Base-by-base conservation (phyloP, 148 eudicot genomes). In the Rhododendron ferrugineum region DNA sequence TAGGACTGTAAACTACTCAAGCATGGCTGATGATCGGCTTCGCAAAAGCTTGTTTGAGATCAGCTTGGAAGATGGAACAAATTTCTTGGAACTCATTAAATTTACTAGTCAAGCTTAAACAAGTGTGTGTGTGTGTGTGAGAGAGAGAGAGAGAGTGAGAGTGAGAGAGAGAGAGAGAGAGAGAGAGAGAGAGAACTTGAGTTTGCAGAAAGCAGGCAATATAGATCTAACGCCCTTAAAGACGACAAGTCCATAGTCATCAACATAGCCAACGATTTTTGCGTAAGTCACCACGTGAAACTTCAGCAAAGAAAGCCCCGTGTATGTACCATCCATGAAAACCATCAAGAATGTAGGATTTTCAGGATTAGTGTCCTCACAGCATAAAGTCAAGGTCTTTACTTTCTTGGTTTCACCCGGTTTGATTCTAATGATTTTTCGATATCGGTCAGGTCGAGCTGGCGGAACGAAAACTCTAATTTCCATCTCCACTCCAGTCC, bases 221-320 rank as follows among this genome's bases (percentile, higher is more conserved):
- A 32, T 32, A 11, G 26, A n/a, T 47, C 77, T 44, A 40, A 72
- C 5, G 37, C 78, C 56, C 47, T 68, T 68, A 37, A 82, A 44
- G 30, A 44, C 14, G 11, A 82, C 56, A 42, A 64, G 78, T 42
- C 84, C 84, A 28, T 46, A 46, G 18, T 82, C 84, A 46, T 83
- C 62, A 83, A 83, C n/a, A 83, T 70, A 83, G 79, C 79, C 78
- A 83, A 72, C 14, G 85, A 83, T 83, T 83, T 72, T 83, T 83
- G 85, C 79, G 62, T 50, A 83, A 16, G 47, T 72, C 79, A 83
- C 79, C 78, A 83, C 79, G 11, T 70, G 46, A 26, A 68, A 72
- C 54, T 36, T 22, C 62, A 83, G 54, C 4, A 70, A 68, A 50
- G 58, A 46, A 26, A 18, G n/a, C 28, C 79, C 79, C 1, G 40